Evolutionary conservation across 306 rosid genomes (phyloP).

Genomic region (Medicago truncatula): MtrunA17r5.0-ANR NC_053048.1:47791501-47792000

Average conservation of each 20-base stretch:
- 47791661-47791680: conserved; percentile 7
- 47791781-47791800: too few species aligned
- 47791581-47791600: background rate
- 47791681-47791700: conserved; percentile 7
- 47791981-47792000: conserved; percentile 10
- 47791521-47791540: conserved; percentile 1
- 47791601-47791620: conserved; percentile 6
- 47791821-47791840: too few species aligned
- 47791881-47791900: too few species aligned
- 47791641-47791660: conserved; percentile 20
- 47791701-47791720: background rate
- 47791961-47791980: conserved; percentile 12
- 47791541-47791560: conserved; percentile 19
- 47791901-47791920: too few species aligned
- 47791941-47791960: conserved; percentile 27
- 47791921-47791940: background rate
- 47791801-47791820: too few species aligned
- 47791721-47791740: too few species aligned
- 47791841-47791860: too few species aligned
- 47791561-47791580: background rate
- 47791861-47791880: too few species aligned
- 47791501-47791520: conserved; percentile 10
- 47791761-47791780: too few species aligned
- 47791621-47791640: conserved; percentile 3
- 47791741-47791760: too few species aligned